Evolutionary conservation across 495 filamentous ascomycete genomes (phyloP), one percentile per base, ranked within the genome.

Genomic region (Penicillium bovifimosum): DNA sequence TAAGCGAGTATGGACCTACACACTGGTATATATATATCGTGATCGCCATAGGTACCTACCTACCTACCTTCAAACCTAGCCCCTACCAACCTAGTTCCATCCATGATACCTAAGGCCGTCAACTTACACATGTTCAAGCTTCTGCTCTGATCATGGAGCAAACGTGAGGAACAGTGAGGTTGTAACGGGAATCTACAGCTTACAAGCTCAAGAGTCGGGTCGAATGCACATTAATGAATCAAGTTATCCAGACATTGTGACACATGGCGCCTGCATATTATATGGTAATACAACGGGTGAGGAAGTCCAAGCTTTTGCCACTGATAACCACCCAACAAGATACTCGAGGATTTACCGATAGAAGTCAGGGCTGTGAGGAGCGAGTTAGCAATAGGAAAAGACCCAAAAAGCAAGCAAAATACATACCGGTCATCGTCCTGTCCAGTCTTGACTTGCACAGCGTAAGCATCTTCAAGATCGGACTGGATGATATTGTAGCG

Each of bases 401-500:
- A 24, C 14, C 13, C 17, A 44, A 28, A 27, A 27, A 54, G 13
- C 41, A 38, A 39, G 8, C 11, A 41, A 29, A 31, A n/a, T 41
- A 70, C 74, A 49, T 67, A 75, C 76, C 79, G 70, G 57, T 79
- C 74, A 26, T 78, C 82, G 68, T 96, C 91, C 44, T 80, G 83
- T 44, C 86, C 80, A 47, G 86, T 87, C 80, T 96, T 96, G 54
- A 98, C 93, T 67, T 98, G 93, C 62, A 86, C 89, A 10, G 87
- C 83, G 65, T 98, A 98, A 6, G 95, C 91, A 70, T 96, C 91
- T 68, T 98, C 93, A 43, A 98, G 76, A 66, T 98, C 93, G 38
- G 78, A 80, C 73, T 97, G 95, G 61, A 98, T 96, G 67, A 98
- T 97, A 65, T 97, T 96, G 72, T 98, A 98, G 56, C 93, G 77